Base-by-base conservation (phyloP, 768 basidiomycete genomes). In the Agrocybe pediades region DNA sequence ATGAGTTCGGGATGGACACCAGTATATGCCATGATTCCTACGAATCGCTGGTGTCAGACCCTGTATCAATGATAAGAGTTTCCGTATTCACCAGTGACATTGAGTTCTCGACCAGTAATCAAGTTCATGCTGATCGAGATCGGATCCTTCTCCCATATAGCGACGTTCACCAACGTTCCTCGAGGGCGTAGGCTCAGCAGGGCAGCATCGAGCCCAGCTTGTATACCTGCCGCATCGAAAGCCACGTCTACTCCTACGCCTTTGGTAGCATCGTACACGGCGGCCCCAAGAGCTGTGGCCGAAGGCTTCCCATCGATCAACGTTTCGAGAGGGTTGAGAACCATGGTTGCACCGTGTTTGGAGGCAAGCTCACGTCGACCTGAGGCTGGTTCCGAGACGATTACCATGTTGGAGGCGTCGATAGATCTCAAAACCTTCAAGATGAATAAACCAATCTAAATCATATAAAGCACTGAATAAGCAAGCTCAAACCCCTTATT, bases 181-280 rank as follows among this genome's bases (percentile, higher is more conserved):
- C 73, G 59, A 0, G 73, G 63, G 20, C 72, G 69, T 9, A 78
- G 63, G 23, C 71, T 69, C 6, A 49, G 30, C 13, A 80, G 59
- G 7, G 71, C 74, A 6, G 68, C 57, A 29, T 74, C 69, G 13
- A 80, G 49, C 41, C 71, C 68, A 13, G 64, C 63, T 55, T 77
- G 74, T 2, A 70, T 57, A 0, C 79, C 79, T 3, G 78, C 76
- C 16, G 77, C 76, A 41, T 82, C 80, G 57, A 78, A 79, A 3
- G 70, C 75, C 41, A 79, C 65, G 53, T 79, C 75, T 9, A 75
- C 76, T 21, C 79, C 79, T 2, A 58, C 39, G 11, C 65, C 66
- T 26, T 49, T 57, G 13, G 67, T 77, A 1, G 66, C 64, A 24
- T 65, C 54, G 19, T 65, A 45, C 6, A 68, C 65, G 1, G 60